Evolutionary conservation across 495 filamentous ascomycete genomes (phyloP), one percentile per base, ranked within the genome.

Genomic region (Hypoxylon trugodes): DNA sequence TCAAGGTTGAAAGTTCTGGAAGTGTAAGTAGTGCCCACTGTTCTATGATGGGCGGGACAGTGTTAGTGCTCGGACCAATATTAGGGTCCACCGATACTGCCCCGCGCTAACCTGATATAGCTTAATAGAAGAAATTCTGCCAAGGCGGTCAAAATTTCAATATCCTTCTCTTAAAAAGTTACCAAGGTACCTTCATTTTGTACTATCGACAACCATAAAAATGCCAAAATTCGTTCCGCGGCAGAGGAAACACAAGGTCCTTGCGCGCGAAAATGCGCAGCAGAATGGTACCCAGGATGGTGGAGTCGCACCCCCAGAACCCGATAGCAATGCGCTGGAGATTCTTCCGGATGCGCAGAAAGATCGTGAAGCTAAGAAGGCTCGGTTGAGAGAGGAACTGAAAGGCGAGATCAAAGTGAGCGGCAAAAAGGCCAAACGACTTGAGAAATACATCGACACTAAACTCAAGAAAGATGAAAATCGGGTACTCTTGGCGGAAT

Each of bases 391-490:
- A 53, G 77, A 85, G 50, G 82, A 89, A 63, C 65, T 96, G 40
- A 86, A 82, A 56, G 86, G 87, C n/a, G 84, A 90, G 52, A 75
- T 82, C n/a, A 91, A 90, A 70, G 86, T 96, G 60, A 94, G 89
- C 26, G 81, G 85, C 33, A 96, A 98, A 80, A 99, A 99, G 78
- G 84, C 91, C 51, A 98, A 97, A 77, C 83, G 95, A 33, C 78
- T 99, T 28, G 92, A 97, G 57, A 97, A 97, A 71, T 99, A 99
- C 71, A 96, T 99, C 80, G 94, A 97, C 69, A 95, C 81, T 46
- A 98, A 98, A 81, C 79, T 98, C 5, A 89, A 84, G 70, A 98
- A 97, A 73, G 95, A 98, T 70, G 95, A 98, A 69, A 96, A 92
- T 71, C 76, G 90, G 6, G 90, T 87, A 49, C 77, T 98, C 15